phyloP scores from a whole-genome alignment of 257 asterid species.

The Thymus mandschuricus region DNA sequence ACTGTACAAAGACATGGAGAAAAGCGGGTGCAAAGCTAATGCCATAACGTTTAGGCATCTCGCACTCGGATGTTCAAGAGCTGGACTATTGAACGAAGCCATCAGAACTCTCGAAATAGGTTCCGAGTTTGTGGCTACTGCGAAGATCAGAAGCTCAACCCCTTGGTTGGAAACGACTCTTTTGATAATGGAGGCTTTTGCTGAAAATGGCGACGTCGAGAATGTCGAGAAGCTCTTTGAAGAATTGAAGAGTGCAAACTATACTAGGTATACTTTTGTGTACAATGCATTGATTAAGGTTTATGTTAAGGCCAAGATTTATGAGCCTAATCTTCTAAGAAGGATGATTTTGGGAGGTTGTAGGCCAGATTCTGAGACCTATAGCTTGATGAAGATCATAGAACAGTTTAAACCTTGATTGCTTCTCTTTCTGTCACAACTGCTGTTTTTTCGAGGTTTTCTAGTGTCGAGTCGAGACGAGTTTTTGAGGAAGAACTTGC shows the following conservation, averaged over 20 bases:
- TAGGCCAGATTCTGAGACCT: slow-evolving; percentile 90
- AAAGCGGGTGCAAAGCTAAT: slow-evolving; percentile 72
- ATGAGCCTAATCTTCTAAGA: slow-evolving; percentile 71
- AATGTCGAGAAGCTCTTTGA: slow-evolving; percentile 72
- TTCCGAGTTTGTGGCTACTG: slow-evolving; percentile 37
- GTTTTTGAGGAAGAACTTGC: neutral
- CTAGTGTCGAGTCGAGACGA: neutral
- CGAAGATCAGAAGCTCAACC: slow-evolving; percentile 62
- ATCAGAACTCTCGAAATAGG: slow-evolving; percentile 68
- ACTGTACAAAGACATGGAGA: slow-evolving; percentile 78
- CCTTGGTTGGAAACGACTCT: slow-evolving; percentile 85
- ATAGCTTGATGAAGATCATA: slow-evolving; percentile 70
- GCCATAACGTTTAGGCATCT: slow-evolving; percentile 81
- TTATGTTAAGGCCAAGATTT: slow-evolving; percentile 78
- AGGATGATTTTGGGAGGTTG: slow-evolving; percentile 95
- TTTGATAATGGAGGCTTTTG: slow-evolving; percentile 56
- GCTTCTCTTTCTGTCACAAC: neutral
- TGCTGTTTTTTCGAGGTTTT: no score
- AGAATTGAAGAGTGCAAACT: slow-evolving; percentile 63
- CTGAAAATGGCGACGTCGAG: slow-evolving; percentile 67
- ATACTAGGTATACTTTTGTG: slow-evolving; percentile 78
- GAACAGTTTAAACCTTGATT: slow-evolving; percentile 55
- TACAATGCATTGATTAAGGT: slow-evolving; percentile 78
- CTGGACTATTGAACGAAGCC: slow-evolving; percentile 72
- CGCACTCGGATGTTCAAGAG: slow-evolving; percentile 79